Conservation (phyloP, 2,329 filamentous ascomycete species). For the Ophiocordyceps camponoti-floridani region DNA sequence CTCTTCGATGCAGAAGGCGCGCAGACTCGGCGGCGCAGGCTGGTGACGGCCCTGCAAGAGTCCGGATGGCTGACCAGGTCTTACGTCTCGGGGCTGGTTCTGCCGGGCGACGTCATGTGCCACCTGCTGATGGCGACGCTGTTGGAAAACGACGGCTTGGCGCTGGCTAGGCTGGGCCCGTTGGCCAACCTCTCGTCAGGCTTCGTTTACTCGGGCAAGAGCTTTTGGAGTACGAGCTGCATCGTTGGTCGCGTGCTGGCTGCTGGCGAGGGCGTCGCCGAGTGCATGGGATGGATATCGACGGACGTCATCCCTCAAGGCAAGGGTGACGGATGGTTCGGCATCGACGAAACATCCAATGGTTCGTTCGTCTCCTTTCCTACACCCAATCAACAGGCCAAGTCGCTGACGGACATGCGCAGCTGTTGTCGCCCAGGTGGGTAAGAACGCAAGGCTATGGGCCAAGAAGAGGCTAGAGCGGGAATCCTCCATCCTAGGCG, state of each 20-base stretch:
- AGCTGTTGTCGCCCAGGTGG: conserved; percentile 31
- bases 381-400: background rate
- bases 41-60: conserved; percentile 38
- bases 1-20: conserved; percentile 10
- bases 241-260: conserved; percentile 47
- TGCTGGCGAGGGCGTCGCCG: conserved; percentile 40
- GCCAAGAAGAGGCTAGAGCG: conserved; percentile 40
- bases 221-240: conserved; percentile 52
- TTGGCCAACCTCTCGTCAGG: conserved; percentile 46
- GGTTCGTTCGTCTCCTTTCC: conserved; percentile 10
- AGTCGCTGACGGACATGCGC: background rate
- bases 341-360: conserved; percentile 34
- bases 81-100: conserved; percentile 45
- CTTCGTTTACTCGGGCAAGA: conserved; percentile 44
- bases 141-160: conserved; percentile 44
- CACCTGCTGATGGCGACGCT: conserved; percentile 50
- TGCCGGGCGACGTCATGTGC: conserved; percentile 43
- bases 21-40: conserved; percentile 29
- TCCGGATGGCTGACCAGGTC: conserved; percentile 52
- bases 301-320: conserved; percentile 37
- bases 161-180: conserved; percentile 37
- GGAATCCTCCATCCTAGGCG: conserved; percentile 42
- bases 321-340: conserved; percentile 37
- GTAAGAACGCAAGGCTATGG: conserved; percentile 41
- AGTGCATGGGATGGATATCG: conserved; percentile 53